Base-by-base conservation (phyloP, 306 rosid species). In the Trifolium fragiferum region DNA sequence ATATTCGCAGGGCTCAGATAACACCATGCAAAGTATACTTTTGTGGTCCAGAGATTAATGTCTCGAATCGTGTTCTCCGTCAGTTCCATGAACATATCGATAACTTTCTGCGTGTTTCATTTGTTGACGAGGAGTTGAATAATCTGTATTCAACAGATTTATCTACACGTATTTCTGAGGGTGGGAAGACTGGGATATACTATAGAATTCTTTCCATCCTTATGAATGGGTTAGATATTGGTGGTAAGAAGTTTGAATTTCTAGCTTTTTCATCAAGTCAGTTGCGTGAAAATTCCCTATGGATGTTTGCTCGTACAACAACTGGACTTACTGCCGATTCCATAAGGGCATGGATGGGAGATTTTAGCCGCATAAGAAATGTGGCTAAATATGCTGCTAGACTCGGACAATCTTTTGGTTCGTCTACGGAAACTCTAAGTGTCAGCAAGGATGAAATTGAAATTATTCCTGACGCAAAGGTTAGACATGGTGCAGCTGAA, bases 331-430 rank as follows among this genome's bases (percentile, higher is more conserved):
- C 81, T 72, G 96, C 96, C 47, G 72, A 77, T 15, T 5, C 0
- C 35, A 93, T 93, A 75, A 85, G 97, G 81, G 5, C 13, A 5
- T 78, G 87, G 89, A 87, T 93, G 97, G 98, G 98, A 54, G 19
- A 86, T 60, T 93, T 93, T 82, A 5, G 81, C 19, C 12, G 3
- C 23, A 93, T 93, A 72, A 87, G 55, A 84, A 93, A 93, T 81
- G 97, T 93, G 61, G 98, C 98, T 13, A 93, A 90, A 70, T 93
- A 87, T 80, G 98, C 98, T 71, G 98, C 98, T 38, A 86, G 98
- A 70, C 80, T 90, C 46, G 98, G 97, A 12, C 98, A 90, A 76
- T 93, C 98, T 23, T 89, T 93, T 77, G 86, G 97, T 66, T 90
- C 98, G n/a, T 93, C 98, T 38, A 88, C 92, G 4, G 97, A 93